Conservation (phyloP, 441 rosid genomes). For the Erodium trifolium region DNA sequence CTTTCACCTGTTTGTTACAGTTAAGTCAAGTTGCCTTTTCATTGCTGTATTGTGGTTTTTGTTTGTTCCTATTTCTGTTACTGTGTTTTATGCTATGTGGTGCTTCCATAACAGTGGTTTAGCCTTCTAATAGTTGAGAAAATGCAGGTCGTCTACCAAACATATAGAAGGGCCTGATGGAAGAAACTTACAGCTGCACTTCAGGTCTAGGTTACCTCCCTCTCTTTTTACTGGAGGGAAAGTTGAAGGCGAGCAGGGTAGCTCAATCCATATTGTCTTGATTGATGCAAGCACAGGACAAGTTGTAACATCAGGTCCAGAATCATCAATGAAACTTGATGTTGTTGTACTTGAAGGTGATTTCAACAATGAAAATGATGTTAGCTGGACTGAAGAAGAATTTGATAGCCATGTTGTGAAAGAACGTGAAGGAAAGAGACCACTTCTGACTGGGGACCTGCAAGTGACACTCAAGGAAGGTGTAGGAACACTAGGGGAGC, state of each 20-base stretch:
- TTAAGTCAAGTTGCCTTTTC: no score
- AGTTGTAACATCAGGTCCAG: slow-evolving; percentile 69
- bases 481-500: slow-evolving; percentile 84
- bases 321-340: slow-evolving; percentile 66
- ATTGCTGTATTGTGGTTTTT: no score
- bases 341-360: slow-evolving; percentile 95
- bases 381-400: slow-evolving; percentile 82
- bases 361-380: slow-evolving; percentile 82
- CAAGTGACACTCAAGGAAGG: slow-evolving; percentile 90
- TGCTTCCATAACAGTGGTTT: neutral
- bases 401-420: slow-evolving; percentile 89
- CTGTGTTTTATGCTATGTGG: no score
- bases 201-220: slow-evolving; percentile 79
- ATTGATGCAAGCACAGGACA: slow-evolving; percentile 57
- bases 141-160: slow-evolving; percentile 70
- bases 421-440: slow-evolving; percentile 97
- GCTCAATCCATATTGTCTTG: slow-evolving; percentile 72
- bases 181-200: slow-evolving; percentile 55
- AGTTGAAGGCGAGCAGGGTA: slow-evolving; percentile 98
- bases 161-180: slow-evolving; percentile 86
- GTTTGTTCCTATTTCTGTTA: no score
- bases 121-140: neutral
- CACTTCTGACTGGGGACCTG: slow-evolving; percentile 77
- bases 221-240: slow-evolving; percentile 95
- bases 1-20: no score